These are phyloP conservation scores for Hypoxylon trugodes DNA, from an alignment of 495 filamentous ascomycete species.

Conservation along the genomic window DNA sequence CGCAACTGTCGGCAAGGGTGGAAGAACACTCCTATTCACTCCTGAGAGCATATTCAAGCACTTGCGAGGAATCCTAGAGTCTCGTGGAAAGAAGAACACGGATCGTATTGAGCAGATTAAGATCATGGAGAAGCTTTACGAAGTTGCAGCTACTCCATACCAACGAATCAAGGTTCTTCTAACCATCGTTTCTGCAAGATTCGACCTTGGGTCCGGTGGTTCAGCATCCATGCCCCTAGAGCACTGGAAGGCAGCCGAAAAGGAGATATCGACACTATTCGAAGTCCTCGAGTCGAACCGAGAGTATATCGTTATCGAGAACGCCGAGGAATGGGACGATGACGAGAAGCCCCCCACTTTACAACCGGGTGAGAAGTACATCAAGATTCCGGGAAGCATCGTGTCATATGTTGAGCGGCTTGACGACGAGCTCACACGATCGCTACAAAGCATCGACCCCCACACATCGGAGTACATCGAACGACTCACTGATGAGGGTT, in stretches of 20 bases:
- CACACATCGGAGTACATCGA: constrained; percentile 99
- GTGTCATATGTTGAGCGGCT: constrained; percentile 95
- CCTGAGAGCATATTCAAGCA: constrained; percentile 99
- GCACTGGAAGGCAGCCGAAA: constrained; percentile 94
- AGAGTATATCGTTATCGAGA: constrained; percentile 85
- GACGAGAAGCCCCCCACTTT: constrained; percentile 88
- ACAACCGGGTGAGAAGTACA: constrained; percentile 72
- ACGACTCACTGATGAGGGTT: constrained; percentile 85
- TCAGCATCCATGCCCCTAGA: constrained; percentile 91
- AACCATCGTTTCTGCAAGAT: constrained; percentile 90
- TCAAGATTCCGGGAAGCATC: constrained; percentile 90
- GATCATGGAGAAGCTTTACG: constrained; percentile 94
- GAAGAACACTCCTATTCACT: constrained; percentile 86
- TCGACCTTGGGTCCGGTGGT: constrained; percentile 86
- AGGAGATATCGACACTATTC: constrained; percentile 80
- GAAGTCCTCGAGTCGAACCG: constrained; percentile 78
- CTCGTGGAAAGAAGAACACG: constrained; percentile 97
- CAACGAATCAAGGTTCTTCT: constrained; percentile 93
- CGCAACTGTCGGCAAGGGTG: constrained; percentile 83
- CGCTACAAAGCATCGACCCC: constrained; percentile 94
- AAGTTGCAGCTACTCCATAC: constrained; percentile 88
- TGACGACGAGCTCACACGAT: constrained; percentile 96
- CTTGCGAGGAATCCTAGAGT: constrained; percentile 89
- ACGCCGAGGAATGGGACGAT: constrained; percentile 98
- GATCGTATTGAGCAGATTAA: constrained; percentile 93